Base-by-base conservation (phyloP, 2,329 filamentous ascomycete genomes). In the Verticillium nubilum region DNA sequence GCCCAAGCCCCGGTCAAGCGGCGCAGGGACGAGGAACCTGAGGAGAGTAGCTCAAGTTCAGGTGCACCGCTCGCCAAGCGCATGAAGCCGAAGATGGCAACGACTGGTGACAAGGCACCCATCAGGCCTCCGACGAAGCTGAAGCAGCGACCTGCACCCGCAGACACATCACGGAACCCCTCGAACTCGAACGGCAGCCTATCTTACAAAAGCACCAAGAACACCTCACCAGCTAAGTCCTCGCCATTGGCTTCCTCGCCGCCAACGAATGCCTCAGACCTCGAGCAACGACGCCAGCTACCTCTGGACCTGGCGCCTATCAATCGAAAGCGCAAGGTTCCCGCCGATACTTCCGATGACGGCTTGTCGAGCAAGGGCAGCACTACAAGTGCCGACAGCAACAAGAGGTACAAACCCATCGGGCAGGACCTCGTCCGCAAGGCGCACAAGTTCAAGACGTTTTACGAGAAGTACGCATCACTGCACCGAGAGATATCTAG, bases 211-310 rank as follows among this genome's bases (percentile, higher is more conserved):
- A 72, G 67, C 65, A 75, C 67, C 60, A 62, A 67, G 60, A 76
- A 79, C 62, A 86, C 80, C 0, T 86, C 84, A 6, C 84, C 84
- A 0, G 76, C 77, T 56, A 88, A 88, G 68, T 87, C 86, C 2
- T 88, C 86, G 10, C 86, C 85, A 4, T 74, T 88, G 19, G 85
- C 85, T n/a, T 85, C 84, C 1, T 87, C 85, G 6, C 84, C 85
- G 13, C 85, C 85, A 0, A 87, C 85, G 7, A 88, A 87, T 63
- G 86, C 84, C 1, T 87, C 85, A 1, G 85, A 88, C 60, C 72
- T 87, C 37, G 84, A 86, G 29, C 75, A 52, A 25, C 56, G 56
- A 6, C 56, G 56, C 5, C 69, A 74, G 52, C 72, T 69, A 19
- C 57, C 57, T 13, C 23, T 67, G 64, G 65, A 75, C 10, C 63